Evolutionary conservation across 2,329 filamentous ascomycete genomes (phyloP).

Genomic region (Neurospora sp.): DNA sequence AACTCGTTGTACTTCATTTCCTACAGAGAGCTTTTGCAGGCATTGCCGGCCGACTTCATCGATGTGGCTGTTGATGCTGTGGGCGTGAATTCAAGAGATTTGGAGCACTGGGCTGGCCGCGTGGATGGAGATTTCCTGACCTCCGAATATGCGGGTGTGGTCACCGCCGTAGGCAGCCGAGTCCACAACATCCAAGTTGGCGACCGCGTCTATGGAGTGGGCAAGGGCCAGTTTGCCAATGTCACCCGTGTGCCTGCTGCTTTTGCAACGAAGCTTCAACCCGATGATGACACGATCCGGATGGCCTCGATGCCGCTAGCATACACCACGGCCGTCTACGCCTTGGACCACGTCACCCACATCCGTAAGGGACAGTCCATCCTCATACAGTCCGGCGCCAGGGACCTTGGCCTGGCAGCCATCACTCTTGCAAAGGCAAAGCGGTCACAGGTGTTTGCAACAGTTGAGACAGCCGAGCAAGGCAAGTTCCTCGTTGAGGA

Average conservation of each 20-base stretch:
- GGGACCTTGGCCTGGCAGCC: slow-evolving; percentile 15
- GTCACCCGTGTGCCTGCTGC: slow-evolving; percentile 15
- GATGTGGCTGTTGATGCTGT: slow-evolving; percentile 21
- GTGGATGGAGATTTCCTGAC: slow-evolving; percentile 15
- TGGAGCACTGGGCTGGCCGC: slow-evolving; percentile 15
- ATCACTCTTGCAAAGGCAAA: slow-evolving; percentile 9
- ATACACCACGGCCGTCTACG: slow-evolving; percentile 20
- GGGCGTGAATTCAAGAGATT: slow-evolving; percentile 20
- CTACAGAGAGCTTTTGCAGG: slow-evolving; percentile 12
- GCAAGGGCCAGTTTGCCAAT: slow-evolving; percentile 17
- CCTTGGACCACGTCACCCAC: slow-evolving; percentile 16
- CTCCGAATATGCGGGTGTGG: slow-evolving; percentile 7
- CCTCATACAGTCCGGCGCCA: slow-evolving; percentile 18
- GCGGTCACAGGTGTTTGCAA: slow-evolving; percentile 12
- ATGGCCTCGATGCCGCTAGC: slow-evolving; percentile 18
- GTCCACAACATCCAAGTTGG: slow-evolving; percentile 12
- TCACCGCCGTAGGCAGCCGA: slow-evolving; percentile 12
- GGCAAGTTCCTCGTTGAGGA: background rate
- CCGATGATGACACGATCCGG: slow-evolving; percentile 9
- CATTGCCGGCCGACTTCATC: slow-evolving; percentile 15
- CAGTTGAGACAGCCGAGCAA: slow-evolving; percentile 12
- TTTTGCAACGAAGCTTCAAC: slow-evolving; percentile 14
- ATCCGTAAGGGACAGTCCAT: slow-evolving; percentile 15
- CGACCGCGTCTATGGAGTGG: slow-evolving; percentile 19
- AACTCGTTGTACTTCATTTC: slow-evolving; percentile 20